These are phyloP conservation scores for Hermanozyma aechmeae DNA, from an alignment of 805 yeast species.

Conservation along the genomic window DNA sequence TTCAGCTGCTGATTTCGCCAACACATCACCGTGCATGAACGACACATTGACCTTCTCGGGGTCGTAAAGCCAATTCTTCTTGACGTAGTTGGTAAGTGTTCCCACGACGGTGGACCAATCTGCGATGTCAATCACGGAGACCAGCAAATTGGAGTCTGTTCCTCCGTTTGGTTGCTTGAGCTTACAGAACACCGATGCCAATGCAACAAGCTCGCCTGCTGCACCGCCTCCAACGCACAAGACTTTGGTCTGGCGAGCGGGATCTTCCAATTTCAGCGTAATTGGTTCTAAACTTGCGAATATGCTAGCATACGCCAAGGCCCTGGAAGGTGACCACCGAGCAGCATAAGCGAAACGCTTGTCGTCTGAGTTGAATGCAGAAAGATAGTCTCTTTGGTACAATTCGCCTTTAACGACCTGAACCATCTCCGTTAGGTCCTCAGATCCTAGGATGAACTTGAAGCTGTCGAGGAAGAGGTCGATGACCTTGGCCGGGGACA, in stretches of 20 bases:
- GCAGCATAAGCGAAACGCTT: conserved; percentile 71
- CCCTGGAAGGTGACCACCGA: conserved; percentile 82
- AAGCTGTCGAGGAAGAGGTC: conserved; percentile 26
- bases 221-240: conserved; percentile 87
- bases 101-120: conserved; percentile 57
- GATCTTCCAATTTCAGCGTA: conserved; percentile 23
- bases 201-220: conserved; percentile 65
- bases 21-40: conserved; percentile 23
- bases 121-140: conserved; percentile 67
- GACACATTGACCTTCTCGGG: conserved; percentile 16
- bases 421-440: conserved; percentile 33
- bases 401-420: conserved; percentile 66
- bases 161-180: conserved; percentile 25
- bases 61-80: conserved; percentile 44
- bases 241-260: conserved; percentile 24
- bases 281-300: conserved; percentile 44
- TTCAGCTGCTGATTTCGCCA: conserved; percentile 8
- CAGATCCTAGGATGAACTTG: conserved; percentile 22
- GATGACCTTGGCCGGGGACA: conserved; percentile 27
- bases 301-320: conserved; percentile 63
- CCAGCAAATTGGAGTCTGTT: conserved; percentile 24
- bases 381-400: conserved; percentile 58
- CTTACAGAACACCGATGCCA: conserved; percentile 48
- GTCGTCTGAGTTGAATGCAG: conserved; percentile 56
- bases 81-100: conserved; percentile 34